These are phyloP conservation scores for Colletotrichum filicis DNA, from an alignment of 2,329 filamentous ascomycete species.

Conservation along the genomic window DNA sequence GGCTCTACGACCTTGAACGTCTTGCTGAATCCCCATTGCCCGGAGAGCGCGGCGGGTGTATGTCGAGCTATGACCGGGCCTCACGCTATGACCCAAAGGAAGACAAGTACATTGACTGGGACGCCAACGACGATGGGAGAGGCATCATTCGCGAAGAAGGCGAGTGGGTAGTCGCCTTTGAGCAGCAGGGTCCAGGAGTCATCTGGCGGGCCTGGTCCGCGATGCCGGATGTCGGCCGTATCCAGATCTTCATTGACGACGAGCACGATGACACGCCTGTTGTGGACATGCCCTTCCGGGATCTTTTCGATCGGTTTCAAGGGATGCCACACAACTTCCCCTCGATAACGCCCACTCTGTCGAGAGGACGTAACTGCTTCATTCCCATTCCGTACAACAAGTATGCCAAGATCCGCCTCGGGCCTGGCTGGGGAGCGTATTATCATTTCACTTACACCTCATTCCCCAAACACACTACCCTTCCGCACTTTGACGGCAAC, in stretches of 20 bases:
- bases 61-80: slow-evolving; percentile 32
- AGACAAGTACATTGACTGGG: slow-evolving; percentile 32
- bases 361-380: slow-evolving; percentile 29
- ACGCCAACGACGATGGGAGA: slow-evolving; percentile 27
- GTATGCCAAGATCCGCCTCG: slow-evolving; percentile 25
- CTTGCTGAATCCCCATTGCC: slow-evolving; percentile 20
- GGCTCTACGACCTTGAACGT: slow-evolving; percentile 29
- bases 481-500: slow-evolving; percentile 19
- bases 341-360: slow-evolving; percentile 20
- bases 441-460: slow-evolving; percentile 30
- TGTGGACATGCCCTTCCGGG: slow-evolving; percentile 24
- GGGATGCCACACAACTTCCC: slow-evolving; percentile 30
- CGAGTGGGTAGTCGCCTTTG: slow-evolving; percentile 26
- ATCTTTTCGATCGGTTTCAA: slow-evolving; percentile 30
- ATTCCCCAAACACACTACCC: slow-evolving; percentile 6
- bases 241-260: slow-evolving; percentile 28
- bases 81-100: slow-evolving; percentile 29
- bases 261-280: not conserved
- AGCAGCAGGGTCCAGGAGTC: slow-evolving; percentile 29
- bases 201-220: slow-evolving; percentile 32
- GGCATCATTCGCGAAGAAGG: slow-evolving; percentile 29
- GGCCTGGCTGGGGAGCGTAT: slow-evolving; percentile 25
- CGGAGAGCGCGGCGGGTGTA: slow-evolving; percentile 27
- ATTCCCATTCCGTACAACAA: slow-evolving; percentile 31
- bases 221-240: slow-evolving; percentile 23